Evolutionary conservation across 148 eudicot species (phyloP).

Genomic region (Camellia sinensis): DNA sequence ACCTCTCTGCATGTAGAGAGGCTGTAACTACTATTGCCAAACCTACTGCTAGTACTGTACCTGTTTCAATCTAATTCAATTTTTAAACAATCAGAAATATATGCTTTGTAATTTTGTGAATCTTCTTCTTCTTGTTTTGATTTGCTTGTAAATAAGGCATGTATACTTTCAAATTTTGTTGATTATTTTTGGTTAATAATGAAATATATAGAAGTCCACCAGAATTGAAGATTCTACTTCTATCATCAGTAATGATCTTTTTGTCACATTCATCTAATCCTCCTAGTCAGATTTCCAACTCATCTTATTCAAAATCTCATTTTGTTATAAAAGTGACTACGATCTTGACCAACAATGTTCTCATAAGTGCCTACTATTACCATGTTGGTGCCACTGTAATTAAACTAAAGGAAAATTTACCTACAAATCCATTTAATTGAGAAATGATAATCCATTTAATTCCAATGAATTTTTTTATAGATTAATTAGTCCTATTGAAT

Average conservation of each 20-base stretch:
- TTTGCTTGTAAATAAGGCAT: constrained; percentile 1
- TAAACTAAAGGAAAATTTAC: too few relatives aligned
- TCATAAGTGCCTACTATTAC: too few relatives aligned
- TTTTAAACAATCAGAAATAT: not conserved
- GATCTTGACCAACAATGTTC: too few relatives aligned
- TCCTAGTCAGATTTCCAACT: constrained; percentile 1
- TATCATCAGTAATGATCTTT: not conserved
- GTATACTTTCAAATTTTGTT: not conserved
- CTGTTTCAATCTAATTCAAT: constrained; percentile 13
- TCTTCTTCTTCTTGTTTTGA: not conserved
- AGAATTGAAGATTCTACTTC: not conserved
- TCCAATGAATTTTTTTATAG: too few relatives aligned
- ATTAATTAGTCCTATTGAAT: too few relatives aligned
- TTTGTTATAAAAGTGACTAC: too few relatives aligned
- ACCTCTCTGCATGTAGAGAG: not conserved
- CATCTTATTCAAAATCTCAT: too few relatives aligned
- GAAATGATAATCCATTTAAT: too few relatives aligned
- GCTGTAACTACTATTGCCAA: constrained; percentile 11
- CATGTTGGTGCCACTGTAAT: too few relatives aligned
- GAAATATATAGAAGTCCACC: not conserved
- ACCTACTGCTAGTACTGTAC: constrained; percentile 10
- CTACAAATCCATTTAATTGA: too few relatives aligned
- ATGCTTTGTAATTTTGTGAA: constrained; percentile 13
- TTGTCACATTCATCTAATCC: too few relatives aligned
- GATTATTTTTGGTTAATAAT: not conserved